Base-by-base conservation (phyloP, 2,329 filamentous ascomycete species). In the Ascochyta pisi region DNA sequence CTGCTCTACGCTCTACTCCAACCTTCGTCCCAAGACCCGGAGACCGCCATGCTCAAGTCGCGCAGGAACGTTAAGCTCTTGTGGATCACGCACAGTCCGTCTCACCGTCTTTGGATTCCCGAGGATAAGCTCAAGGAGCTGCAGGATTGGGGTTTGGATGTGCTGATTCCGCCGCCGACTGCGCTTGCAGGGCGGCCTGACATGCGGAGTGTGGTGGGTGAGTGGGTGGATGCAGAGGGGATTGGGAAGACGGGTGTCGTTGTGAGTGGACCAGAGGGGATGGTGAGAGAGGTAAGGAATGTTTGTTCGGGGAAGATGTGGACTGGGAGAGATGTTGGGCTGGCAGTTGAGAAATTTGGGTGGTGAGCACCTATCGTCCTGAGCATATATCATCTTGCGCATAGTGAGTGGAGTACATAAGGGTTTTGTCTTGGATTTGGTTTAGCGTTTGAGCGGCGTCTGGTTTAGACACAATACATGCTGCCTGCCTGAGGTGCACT, bases 341-440 rank as follows among this genome's bases (percentile, higher is more conserved):
- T 89, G 44, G 76, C 79, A 26, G 82, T 88, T 24, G 87, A 89
- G 82, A 89, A 89, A 66, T 89, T 88, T 78, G 86, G 86, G 1
- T 89, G 86, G 86, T 57, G 45, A 46, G 19, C 7, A n/a, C 34
- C 6, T 16, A 7, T 37, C 16, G 4, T 31, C 3, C n/a, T 33
- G 16, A 10, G 31, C 53, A 46, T 19, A 19, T 16, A 7, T 37
- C 16, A 7, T 31, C 3, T 24, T 33, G 16, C 3, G 31, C 53
- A 46, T 46, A 41, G 23, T n/a, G 5, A 6, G 4, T 23, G 23
- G 23, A 23, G 34, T 22, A 16, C n/a, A 27, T 43, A 34, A 13
- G 38, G 5, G 7, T 40, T n/a, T 35, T 7, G 15, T 16, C 8
- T 22, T 38, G n/a, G 22, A 24, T 50, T 46, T 50, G 10, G 24